Percentiles rank a stretch among this genome's conserved stretches.
Conservation (phyloP, 2,329 filamentous ascomycete genomes). For the Aspergillus pseudoviridinutans region DNA sequence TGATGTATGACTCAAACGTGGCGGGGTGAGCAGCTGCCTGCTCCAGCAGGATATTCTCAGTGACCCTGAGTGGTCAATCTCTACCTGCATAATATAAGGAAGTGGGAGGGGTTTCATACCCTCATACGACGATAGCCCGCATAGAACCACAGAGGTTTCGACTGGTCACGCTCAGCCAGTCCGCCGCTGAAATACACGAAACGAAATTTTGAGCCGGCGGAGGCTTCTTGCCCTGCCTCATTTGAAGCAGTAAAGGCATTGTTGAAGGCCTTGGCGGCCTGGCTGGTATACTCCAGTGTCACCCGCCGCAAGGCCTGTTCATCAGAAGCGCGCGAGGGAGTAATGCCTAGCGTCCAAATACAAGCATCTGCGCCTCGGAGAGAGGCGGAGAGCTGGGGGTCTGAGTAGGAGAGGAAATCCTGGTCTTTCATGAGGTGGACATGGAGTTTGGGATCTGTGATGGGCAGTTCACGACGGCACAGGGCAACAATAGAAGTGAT, state of each 20-base stretch:
- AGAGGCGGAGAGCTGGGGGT: conserved; percentile 35
- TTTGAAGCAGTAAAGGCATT: not conserved
- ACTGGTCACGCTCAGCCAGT: conserved; percentile 14
- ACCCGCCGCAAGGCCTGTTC: not conserved
- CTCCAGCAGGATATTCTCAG: conserved; percentile 14
- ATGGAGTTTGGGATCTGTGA: conserved; percentile 46
- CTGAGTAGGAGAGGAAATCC: conserved; percentile 53
- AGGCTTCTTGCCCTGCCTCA: not conserved
- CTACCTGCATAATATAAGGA: not conserved
- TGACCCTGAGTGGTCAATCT: conserved; percentile 9
- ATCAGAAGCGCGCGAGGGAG: not conserved
- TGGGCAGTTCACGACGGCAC: conserved; percentile 44
- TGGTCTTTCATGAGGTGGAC: conserved; percentile 44
- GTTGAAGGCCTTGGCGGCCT: conserved; percentile 5
- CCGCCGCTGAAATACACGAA: conserved; percentile 19
- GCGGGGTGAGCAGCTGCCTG: conserved; percentile 6
- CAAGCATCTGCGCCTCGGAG: conserved; percentile 44
- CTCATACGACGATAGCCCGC: conserved; percentile 14
- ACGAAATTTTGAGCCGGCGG: conserved; percentile 3
- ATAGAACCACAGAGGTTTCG: conserved; percentile 15
- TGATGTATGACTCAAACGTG: conserved; percentile 15
- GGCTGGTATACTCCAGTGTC: conserved; percentile 12
- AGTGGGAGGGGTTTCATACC: conserved; percentile 4
- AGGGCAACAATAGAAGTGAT: conserved; percentile 53
- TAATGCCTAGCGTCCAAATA: conserved; percentile 34